Base-by-base conservation (phyloP, 2,329 filamentous ascomycete genomes). In the Hypomyces rosellus region DNA sequence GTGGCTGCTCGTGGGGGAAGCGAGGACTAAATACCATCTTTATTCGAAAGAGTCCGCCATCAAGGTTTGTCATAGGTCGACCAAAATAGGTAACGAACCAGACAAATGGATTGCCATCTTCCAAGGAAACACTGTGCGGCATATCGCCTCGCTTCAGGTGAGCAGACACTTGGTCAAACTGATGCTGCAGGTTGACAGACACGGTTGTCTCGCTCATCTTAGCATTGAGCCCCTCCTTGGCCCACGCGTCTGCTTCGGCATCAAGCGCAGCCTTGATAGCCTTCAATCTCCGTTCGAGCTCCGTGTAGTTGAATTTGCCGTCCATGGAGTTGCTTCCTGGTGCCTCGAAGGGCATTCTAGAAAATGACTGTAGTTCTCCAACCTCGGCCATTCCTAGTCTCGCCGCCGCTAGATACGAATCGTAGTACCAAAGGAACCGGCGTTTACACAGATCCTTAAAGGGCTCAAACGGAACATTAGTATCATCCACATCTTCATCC, bases 371-470 rank as follows among this genome's bases (percentile, higher is more conserved):
- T 3, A 81, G 79, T 53, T 85, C 81, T 54, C 78, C 77, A 49
- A 85, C 80, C 57, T 88, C 81, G 22, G 72, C 66, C 59, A 75
- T 78, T 25, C 84, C 86, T 53, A 82, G 77, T 36, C 82, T 75
- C 46, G 95, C 84, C 1, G 85, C 78, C 3, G 78, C 73, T 18
- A 93, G 73, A 63, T 97, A 97, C 3, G 87, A 87, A 57, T 95
- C 87, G 66, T 88, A 95, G 69, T 97, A 97, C 93, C 93, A 97
- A 13, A 97, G 73, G 64, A 97, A 96, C 1, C 91, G 83, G 36
- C 87, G 84, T 69, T 97, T 97, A 75, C 86, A 88, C 5, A 96
- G 74, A 62, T 97, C 92, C 57, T 84, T 85, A 71, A 97, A 97
- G 0, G 90, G 89, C 57, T 95, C 87, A 66, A 89, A 95, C 0